Evolutionary conservation across 2,329 filamentous ascomycete species (phyloP).

Genomic region (Daldinia sp.): DNA sequence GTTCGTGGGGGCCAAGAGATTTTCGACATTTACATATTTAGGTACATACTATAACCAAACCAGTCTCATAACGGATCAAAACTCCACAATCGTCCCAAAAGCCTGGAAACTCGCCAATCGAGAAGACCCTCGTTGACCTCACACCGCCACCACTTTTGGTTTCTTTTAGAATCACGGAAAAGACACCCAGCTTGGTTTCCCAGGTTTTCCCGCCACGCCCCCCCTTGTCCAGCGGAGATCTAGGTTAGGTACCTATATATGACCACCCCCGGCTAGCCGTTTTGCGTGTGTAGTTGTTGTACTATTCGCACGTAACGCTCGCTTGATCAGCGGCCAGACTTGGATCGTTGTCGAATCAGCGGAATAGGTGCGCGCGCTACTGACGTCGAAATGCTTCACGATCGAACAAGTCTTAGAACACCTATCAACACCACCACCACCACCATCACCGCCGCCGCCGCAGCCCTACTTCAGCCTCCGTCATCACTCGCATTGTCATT

Average conservation of each 20-base stretch:
- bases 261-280: slow-evolving; percentile 9
- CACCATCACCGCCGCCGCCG: slow-evolving; percentile 38
- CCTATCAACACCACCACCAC: slow-evolving; percentile 40
- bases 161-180: slow-evolving; percentile 27
- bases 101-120: slow-evolving; percentile 43
- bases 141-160: slow-evolving; percentile 47
- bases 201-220: slow-evolving; percentile 27
- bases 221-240: slow-evolving; percentile 44
- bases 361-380: slow-evolving; percentile 39
- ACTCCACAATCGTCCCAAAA: slow-evolving; percentile 50
- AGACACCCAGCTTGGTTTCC: slow-evolving; percentile 22
- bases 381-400: slow-evolving; percentile 54
- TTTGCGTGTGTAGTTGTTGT: slow-evolving; percentile 26
- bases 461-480: slow-evolving; percentile 42
- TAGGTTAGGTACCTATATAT: slow-evolving; percentile 43
- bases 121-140: slow-evolving; percentile 43
- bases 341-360: slow-evolving; percentile 33
- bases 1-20: slow-evolving; percentile 40
- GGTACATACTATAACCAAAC: slow-evolving; percentile 13
- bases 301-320: slow-evolving; percentile 19
- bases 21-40: slow-evolving; percentile 10
- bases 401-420: slow-evolving; percentile 45
- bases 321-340: slow-evolving; percentile 20
- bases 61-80: slow-evolving; percentile 35
- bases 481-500: slow-evolving; percentile 24